Conservation (phyloP, 2,329 filamentous ascomycete species). For the Colletotrichum australisinense region DNA sequence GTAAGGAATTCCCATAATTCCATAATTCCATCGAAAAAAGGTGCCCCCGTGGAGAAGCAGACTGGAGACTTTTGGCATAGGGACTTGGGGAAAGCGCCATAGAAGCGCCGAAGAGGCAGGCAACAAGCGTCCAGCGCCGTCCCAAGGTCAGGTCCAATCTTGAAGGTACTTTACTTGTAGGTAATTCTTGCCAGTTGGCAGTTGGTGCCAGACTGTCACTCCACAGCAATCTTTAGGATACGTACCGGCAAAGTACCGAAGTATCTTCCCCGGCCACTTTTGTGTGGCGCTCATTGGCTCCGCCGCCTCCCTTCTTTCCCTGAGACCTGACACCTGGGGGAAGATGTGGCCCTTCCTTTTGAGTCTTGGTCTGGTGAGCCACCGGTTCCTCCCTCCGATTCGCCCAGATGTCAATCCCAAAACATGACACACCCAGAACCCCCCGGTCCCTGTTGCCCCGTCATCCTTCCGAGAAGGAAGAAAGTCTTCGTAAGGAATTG, state of each 20-base stretch:
- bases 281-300: conserved; percentile 17
- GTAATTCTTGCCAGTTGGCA: neutral
- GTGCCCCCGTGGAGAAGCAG: conserved; percentile 22
- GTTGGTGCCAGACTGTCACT: neutral
- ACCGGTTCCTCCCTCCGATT: neutral
- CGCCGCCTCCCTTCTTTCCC: conserved; percentile 9
- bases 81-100: conserved; percentile 34
- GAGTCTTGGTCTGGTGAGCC: no score
- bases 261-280: conserved; percentile 6
- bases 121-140: neutral
- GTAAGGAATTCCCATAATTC: neutral
- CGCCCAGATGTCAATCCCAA: neutral
- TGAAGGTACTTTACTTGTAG: no score
- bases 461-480: neutral
- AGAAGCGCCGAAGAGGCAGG: conserved; percentile 32
- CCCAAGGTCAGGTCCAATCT: neutral
- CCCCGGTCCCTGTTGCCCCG: neutral
- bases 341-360: neutral
- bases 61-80: neutral
- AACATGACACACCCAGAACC: neutral
- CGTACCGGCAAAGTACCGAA: neutral
- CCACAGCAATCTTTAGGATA: neutral
- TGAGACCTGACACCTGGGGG: neutral
- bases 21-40: neutral
- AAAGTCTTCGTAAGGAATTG: conserved; percentile 4